Conservation (phyloP, 352 stramenopile genomes). For the Halophytophthora batemanensis region DNA sequence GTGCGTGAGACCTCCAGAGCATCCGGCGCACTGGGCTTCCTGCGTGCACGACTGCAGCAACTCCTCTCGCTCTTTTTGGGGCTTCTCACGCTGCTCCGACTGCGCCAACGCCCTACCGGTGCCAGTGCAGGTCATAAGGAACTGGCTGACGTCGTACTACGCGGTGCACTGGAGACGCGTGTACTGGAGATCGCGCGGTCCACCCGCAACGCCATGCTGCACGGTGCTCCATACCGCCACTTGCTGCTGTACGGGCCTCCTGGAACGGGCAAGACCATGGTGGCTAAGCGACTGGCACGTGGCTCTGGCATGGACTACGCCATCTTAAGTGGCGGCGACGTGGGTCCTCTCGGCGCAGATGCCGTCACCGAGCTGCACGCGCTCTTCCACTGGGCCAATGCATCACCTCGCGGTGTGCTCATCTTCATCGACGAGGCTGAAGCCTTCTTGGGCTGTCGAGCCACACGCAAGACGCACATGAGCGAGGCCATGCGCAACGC, state of each 20-base stretch:
- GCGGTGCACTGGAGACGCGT: conserved; percentile 47
- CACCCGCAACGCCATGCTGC: conserved; percentile 53
- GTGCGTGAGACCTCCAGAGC: conserved; percentile 64
- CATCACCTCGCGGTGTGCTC: conserved; percentile 66
- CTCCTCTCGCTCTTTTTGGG: not conserved
- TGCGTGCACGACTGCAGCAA: conserved; percentile 19
- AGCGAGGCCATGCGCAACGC: conserved; percentile 81
- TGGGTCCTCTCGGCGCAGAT: conserved; percentile 69
- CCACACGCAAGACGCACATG: conserved; percentile 79
- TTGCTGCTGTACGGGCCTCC: conserved; percentile 83
- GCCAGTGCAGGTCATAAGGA: conserved; percentile 29
- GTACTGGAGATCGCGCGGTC: conserved; percentile 63
- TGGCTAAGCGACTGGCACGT: conserved; percentile 74
- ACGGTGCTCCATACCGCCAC: conserved; percentile 75
- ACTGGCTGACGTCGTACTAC: conserved; percentile 61
- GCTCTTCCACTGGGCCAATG: conserved; percentile 79
- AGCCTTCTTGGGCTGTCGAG: conserved; percentile 73
- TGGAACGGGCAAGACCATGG: conserved; percentile 86
- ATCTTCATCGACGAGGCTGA: conserved; percentile 90
- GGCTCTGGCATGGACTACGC: conserved; percentile 77
- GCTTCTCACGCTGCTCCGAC: not conserved
- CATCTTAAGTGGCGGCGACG: conserved; percentile 83
- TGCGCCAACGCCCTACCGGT: conserved; percentile 8
- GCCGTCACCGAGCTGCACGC: conserved; percentile 81
- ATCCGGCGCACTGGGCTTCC: conserved; percentile 42